Evolutionary conservation across 2,329 filamentous ascomycete genomes (phyloP).

Genomic region (Scedosporium minutisporum): DNA sequence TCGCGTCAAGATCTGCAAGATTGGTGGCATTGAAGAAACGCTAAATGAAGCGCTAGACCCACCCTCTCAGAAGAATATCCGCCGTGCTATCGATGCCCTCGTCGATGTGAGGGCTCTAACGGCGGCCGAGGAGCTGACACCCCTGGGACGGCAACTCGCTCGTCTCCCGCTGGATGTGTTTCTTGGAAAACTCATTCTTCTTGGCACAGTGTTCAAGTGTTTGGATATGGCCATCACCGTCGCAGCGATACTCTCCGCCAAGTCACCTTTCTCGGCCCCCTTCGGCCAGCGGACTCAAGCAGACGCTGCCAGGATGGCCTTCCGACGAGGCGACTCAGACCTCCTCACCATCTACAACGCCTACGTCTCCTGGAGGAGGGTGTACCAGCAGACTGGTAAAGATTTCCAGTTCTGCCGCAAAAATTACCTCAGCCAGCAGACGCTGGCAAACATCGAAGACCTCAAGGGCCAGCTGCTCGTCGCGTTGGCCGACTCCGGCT

Average conservation of each 20-base stretch:
- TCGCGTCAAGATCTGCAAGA: constrained; percentile 92
- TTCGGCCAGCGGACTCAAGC: constrained; percentile 77
- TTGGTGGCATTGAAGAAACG: constrained; percentile 87
- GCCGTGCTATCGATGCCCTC: constrained; percentile 82
- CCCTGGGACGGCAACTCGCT: constrained; percentile 77
- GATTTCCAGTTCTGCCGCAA: constrained; percentile 90
- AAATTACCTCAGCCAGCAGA: constrained; percentile 86
- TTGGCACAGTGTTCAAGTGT: constrained; percentile 80
- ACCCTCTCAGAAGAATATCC: constrained; percentile 84
- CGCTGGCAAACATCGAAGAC: constrained; percentile 85
- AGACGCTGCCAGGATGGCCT: constrained; percentile 67
- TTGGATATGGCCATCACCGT: constrained; percentile 86
- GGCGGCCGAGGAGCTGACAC: constrained; percentile 69
- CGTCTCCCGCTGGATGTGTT: constrained; percentile 88
- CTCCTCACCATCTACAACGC: constrained; percentile 90
- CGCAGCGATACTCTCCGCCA: constrained; percentile 86
- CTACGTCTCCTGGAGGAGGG: constrained; percentile 78
- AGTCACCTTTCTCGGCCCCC: constrained; percentile 83
- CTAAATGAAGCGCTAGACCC: constrained; percentile 81
- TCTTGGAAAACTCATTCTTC: constrained; percentile 82
- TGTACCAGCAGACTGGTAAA: constrained; percentile 58
- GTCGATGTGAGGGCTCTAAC: constrained; percentile 90
- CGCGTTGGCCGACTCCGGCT: constrained; percentile 75
- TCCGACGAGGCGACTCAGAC: constrained; percentile 82
- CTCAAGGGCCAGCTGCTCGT: constrained; percentile 85